Evolutionary conservation across 2,329 filamentous ascomycete species (phyloP).

Genomic region (Allantophomopsis cytisporea): DNA sequence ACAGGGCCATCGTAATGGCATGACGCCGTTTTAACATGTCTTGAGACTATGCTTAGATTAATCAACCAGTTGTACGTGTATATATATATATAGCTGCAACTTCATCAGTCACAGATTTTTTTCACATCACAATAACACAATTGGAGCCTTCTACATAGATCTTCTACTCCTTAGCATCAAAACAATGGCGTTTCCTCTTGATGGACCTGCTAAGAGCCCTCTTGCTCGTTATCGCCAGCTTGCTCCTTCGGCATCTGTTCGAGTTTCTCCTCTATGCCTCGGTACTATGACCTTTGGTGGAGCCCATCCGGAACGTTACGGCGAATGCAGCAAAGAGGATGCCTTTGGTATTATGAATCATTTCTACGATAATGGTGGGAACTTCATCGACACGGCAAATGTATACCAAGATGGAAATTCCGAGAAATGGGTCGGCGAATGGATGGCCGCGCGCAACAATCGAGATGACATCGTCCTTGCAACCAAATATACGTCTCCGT

Average conservation of each 20-base stretch:
- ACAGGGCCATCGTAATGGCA: too few relatives aligned
- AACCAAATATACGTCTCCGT: slow-evolving; percentile 36
- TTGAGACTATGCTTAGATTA: too few relatives aligned
- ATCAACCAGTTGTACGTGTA: too few relatives aligned
- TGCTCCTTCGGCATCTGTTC: slow-evolving; percentile 45
- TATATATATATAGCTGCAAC: too few relatives aligned
- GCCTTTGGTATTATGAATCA: slow-evolving; percentile 41
- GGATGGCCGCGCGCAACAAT: slow-evolving; percentile 47
- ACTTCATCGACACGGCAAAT: slow-evolving; percentile 52
- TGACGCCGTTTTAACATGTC: too few relatives aligned
- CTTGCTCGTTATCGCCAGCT: slow-evolving; percentile 51
- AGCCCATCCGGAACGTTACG: slow-evolving; percentile 13
- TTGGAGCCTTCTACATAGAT: too few relatives aligned
- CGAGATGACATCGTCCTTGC: slow-evolving; percentile 48
- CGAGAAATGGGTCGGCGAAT: slow-evolving; percentile 52
- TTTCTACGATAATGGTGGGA: slow-evolving; percentile 39
- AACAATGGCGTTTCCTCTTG: too few relatives aligned
- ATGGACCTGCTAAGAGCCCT: slow-evolving; percentile 31
- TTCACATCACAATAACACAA: too few relatives aligned
- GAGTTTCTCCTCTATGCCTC: slow-evolving; percentile 50
- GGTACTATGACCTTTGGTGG: slow-evolving; percentile 50
- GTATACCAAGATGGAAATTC: slow-evolving; percentile 43
- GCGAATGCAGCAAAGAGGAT: slow-evolving; percentile 36
- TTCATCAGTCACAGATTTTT: too few relatives aligned
- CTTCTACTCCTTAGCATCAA: too few relatives aligned